Conservation (phyloP, 768 basidiomycete species). For the Leccinum ochraceum region DNA sequence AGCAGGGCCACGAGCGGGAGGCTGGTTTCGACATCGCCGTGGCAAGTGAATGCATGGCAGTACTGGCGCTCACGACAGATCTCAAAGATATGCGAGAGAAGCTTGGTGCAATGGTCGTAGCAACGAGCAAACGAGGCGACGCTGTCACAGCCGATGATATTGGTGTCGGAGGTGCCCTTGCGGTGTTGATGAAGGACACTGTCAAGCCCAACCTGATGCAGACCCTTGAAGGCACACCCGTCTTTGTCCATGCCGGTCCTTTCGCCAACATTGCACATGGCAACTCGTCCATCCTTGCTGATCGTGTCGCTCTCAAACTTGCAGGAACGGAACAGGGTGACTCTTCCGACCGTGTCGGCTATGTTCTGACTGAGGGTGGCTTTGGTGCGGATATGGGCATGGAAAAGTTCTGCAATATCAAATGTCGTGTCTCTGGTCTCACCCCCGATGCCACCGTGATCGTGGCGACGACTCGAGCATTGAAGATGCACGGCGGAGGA, state of each 20-base stretch:
- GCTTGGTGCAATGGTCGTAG: slow-evolving; percentile 96
- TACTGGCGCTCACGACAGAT: slow-evolving; percentile 86
- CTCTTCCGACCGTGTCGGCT: slow-evolving; percentile 75
- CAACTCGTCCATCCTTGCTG: slow-evolving; percentile 98
- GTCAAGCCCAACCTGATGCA: slow-evolving; percentile 99
- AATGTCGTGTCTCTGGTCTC: slow-evolving; percentile 91
- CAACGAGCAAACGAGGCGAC: slow-evolving; percentile 86
- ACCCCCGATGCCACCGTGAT: slow-evolving; percentile 93
- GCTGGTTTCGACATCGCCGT: slow-evolving; percentile 97
- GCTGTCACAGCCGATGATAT: slow-evolving; percentile 96
- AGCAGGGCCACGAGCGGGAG: slow-evolving; percentile 84
- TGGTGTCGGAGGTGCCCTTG: slow-evolving; percentile 91
- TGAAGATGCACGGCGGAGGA: slow-evolving; percentile 99
- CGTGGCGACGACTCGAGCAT: slow-evolving; percentile 94
- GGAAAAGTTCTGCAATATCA: slow-evolving; percentile 99
- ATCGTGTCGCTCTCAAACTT: slow-evolving; percentile 93
- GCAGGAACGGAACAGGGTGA: slow-evolving; percentile 95
- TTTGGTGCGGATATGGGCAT: slow-evolving; percentile 99
- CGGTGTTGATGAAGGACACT: slow-evolving; percentile 97
- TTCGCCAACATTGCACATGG: slow-evolving; percentile 99
- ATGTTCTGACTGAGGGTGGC: slow-evolving; percentile 97
- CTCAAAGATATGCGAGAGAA: slow-evolving; percentile 90
- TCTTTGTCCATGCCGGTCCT: slow-evolving; percentile 98
- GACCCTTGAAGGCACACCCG: slow-evolving; percentile 96
- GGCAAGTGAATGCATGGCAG: slow-evolving; percentile 98